Evolutionary conservation across 768 basidiomycete species (phyloP), one percentile per base, ranked within the genome.

Genomic region (Boletus coccyginus): DNA sequence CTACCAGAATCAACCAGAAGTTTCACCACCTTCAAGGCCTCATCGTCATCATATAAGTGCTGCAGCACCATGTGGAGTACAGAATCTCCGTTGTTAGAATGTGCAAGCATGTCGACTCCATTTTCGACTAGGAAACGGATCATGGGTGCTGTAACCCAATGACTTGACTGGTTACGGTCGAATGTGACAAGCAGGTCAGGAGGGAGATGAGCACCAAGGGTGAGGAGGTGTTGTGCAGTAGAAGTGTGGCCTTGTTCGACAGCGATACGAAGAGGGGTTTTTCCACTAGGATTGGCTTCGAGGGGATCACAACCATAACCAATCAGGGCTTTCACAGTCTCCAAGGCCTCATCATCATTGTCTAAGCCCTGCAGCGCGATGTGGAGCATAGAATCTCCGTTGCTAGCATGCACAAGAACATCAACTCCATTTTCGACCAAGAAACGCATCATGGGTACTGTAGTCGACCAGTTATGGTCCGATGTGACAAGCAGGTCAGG

Each of bases 391-490:
- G 43, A 19, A 4, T 54, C 36, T 29, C 38, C 38, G 6, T 40
- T 1, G 24, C 31, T 7, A 27, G 7, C 3, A 11, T 35, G n/a
- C 7, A 13, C 12, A 12, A 19, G 43, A 3, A 27, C 7, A 16
- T 54, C 5, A 2, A 7, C 24, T 10, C 44, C 55, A 19, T 54
- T 55, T 8, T 54, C 44, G 3, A 40, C 21, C 14, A 56, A 31
- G 4, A 31, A 29, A 13, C 0, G 44, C 14, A 44, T 19, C 33
- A 36, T 17, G 9, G 5, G 16, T 33, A 19, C 39, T 8, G 40
- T 32, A 21, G 21, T 21, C 21, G 21, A 21, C 21, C 21, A 2
- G 21, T 21, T 21, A 21, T 2, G 3, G 0, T 16, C 3, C 14
- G 3, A 39, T 29, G 27, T 29, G 14, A 31, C 38, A 11, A 53